Evolutionary conservation across 2,329 filamentous ascomycete genomes (phyloP), one percentile per base, ranked within the genome.

Genomic region (Plectosphaerella plurivora): DNA sequence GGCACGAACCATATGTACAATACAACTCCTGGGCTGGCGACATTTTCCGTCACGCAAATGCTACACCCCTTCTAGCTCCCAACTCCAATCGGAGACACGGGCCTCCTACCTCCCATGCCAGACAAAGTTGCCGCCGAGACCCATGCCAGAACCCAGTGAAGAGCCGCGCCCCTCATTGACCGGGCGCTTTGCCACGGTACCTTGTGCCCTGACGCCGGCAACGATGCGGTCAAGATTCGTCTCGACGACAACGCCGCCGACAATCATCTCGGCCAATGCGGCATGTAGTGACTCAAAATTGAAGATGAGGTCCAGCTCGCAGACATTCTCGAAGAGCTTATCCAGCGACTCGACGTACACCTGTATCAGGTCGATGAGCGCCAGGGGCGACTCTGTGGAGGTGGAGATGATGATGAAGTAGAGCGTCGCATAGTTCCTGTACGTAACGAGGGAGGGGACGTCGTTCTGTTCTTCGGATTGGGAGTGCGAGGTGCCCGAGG

Each of bases 401-500:
- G 95, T 99, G 36, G 88, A 94, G 65, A 99, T 99, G 68, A 99
- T 79, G 71, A 99, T 99, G 76, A 99, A 99, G 74, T 95, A 97
- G 56, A 99, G 87, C 0, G 94, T 99, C 10, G 94, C 94, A 67
- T 97, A 99, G 78, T 96, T 90, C 53, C 94, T 91, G 78, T 99
- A 99, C 9, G 94, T 97, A 45, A 99, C 91, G 55, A 97, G 88
- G 6, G 91, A 94, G 10, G 94, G 94, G 11, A 91, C 88, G 72
- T 97, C 94, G 66, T 91, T 92, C 72, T 88, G 83, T 52, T 84
- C 86, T 39, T 86, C 82, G 61, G 82, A 82, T 63, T 71, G 87
- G 70, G 68, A 88, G 65, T 63, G 83, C 22, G 87, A 71, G 64
- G 89, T 75, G 72, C 84, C 70, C 44, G 87, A 81, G 37, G 76